Evolutionary conservation across 2,329 filamentous ascomycete species (phyloP).

Genomic region (Pseudogymnoascus sp.): DNA sequence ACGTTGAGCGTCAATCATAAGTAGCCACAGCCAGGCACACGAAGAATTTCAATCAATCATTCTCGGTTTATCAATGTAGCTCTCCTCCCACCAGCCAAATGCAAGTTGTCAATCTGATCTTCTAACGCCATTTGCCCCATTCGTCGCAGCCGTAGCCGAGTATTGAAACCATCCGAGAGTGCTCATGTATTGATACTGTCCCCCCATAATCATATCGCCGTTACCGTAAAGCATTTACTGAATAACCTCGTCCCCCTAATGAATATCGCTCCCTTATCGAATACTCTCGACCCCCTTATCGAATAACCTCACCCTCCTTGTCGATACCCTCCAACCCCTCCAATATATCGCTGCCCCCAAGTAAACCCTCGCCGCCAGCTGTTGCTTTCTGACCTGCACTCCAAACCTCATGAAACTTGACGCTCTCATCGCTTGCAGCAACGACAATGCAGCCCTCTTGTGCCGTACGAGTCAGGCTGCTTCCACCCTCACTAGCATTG

Average conservation of each 20-base stretch:
- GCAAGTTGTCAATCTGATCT: not conserved
- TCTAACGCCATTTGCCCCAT: not conserved
- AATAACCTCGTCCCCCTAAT: not conserved
- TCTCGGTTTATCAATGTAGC: slow-evolving; percentile 2
- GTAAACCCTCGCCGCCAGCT: slow-evolving; percentile 47
- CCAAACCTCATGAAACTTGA: slow-evolving; percentile 97
- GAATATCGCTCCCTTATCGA: not conserved
- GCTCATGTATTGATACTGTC: not conserved
- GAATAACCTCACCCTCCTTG: slow-evolving; percentile 64
- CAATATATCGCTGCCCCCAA: slow-evolving; percentile 79
- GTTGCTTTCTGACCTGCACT: slow-evolving; percentile 51
- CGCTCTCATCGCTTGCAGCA: slow-evolving; percentile 81
- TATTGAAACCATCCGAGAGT: not conserved
- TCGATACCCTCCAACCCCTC: slow-evolving; percentile 76
- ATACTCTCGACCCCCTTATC: slow-evolving; percentile 32
- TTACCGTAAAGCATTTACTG: not conserved
- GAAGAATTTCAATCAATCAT: not conserved
- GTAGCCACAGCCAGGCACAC: not conserved
- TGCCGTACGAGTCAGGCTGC: slow-evolving; percentile 47
- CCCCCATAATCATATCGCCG: not conserved
- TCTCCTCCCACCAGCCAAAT: not conserved
- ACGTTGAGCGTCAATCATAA: not conserved
- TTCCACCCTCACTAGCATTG: slow-evolving; percentile 40
- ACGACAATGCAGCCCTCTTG: slow-evolving; percentile 83
- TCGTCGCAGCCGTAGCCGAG: not conserved